Evolutionary conservation across 108 stramenopile species (phyloP), one percentile per base, ranked within the genome.

Genomic region (Stephanodiscus minutulus): DNA sequence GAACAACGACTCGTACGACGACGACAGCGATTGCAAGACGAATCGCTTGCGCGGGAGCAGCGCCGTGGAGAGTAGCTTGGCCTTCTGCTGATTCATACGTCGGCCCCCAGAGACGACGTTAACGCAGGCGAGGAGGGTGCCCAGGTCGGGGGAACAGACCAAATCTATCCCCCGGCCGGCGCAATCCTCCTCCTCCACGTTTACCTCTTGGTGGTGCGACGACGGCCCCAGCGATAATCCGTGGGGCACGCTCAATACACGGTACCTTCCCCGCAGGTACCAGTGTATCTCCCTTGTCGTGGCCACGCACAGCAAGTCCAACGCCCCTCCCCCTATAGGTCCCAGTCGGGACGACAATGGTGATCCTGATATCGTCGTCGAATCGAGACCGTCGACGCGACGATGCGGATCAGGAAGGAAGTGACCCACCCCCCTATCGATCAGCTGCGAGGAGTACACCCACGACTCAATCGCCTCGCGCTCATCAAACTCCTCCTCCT

Each of bases 191-290:
- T 28, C 64, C 12, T 17, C 27, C 27, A 27, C 55, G 11, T 11
- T 29, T 17, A 13, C 55, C 7, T 15, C 27, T 15, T 25, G 7
- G 8, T 7, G 52, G 52, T 5, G 29, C 33, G 55, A 59, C 20
- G 36, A 46, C 59, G 18, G 56, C 17, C 46, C 53, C 25, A 60
- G 48, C 13, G 47, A 47, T 11, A 60, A 66, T 5, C 50, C 60
- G 24, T 70, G 78, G 11, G 75, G 52, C 22, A 70, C 53, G 29
- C 61, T 66, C 22, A 68, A 20, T 18, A 86, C 79, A n/a, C 72
- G 86, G 81, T 92, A 92, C 37, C 87, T 76, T 25, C 94, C 91
- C 70, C 91, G 88, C 44, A 92, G 64, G 72, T 84, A 95, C 58
- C 84, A 69, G 43, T 81, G 71, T 48, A 88, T 50, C n/a, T 68